These are phyloP conservation scores for Colletotrichum orchidophilum DNA, from an alignment of 2,329 filamentous ascomycete species.

Conservation along the genomic window DNA sequence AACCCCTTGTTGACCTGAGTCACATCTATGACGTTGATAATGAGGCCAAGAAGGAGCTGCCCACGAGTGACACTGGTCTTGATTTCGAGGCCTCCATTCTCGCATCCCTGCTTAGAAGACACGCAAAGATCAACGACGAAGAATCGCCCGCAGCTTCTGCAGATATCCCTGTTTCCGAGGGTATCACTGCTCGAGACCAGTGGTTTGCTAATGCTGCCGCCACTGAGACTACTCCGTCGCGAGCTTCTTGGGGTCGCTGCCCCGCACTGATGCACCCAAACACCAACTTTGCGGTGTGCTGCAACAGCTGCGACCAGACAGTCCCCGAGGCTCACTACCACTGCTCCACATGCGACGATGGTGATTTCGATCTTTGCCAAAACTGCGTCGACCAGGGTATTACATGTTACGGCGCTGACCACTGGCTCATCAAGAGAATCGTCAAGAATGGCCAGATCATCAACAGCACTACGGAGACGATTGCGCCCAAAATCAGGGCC, in stretches of 20 bases:
- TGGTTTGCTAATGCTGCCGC: constrained; percentile 42
- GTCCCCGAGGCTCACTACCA: constrained; percentile 90
- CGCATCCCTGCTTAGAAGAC: constrained; percentile 31
- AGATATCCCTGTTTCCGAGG: constrained; percentile 39
- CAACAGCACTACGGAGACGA: constrained; percentile 85
- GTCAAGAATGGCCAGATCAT: constrained; percentile 81
- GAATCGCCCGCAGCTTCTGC: constrained; percentile 9
- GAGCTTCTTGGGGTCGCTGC: constrained; percentile 19
- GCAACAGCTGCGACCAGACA: constrained; percentile 85
- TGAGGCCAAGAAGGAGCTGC: constrained; percentile 31
- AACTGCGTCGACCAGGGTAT: constrained; percentile 79
- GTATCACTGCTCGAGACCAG: constrained; percentile 40
- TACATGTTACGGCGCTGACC: constrained; percentile 79
- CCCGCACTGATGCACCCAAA: constrained; percentile 35
- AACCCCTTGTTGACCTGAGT: constrained; percentile 38
- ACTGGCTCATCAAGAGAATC: constrained; percentile 95
- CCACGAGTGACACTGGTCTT: constrained; percentile 28
- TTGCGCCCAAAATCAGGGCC: constrained; percentile 70
- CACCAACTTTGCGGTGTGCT: constrained; percentile 83
- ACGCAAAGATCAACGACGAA: constrained; percentile 31
- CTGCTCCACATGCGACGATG: constrained; percentile 91
- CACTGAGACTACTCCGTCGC: constrained; percentile 2
- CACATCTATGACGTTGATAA: constrained; percentile 29
- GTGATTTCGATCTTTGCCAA: constrained; percentile 93
- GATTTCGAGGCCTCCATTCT: constrained; percentile 35